Percentiles rank a stretch among this genome's conserved stretches.
Conservation (phyloP, 257 asterid species). For the Nyctanthes arbortristis region DNA sequence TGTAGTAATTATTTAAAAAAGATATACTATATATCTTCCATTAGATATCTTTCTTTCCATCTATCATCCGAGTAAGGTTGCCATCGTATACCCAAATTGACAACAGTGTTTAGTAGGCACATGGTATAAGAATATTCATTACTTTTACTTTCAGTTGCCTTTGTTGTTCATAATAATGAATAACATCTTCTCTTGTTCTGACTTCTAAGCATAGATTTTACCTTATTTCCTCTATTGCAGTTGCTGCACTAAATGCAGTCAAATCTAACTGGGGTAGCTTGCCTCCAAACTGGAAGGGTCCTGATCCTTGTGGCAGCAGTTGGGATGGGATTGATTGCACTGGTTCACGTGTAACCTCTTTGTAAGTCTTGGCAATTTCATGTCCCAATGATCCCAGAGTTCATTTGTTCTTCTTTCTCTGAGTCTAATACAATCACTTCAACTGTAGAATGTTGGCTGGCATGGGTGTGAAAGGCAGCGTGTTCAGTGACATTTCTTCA, state of each 20-base stretch:
- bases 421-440: constrained; percentile 14
- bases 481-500: constrained; percentile 61
- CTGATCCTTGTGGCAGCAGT: constrained; percentile 73
- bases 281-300: constrained; percentile 81
- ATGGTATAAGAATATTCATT: not conserved
- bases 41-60: not conserved
- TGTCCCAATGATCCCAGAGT: constrained; percentile 4
- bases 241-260: constrained; percentile 62
- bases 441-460: constrained; percentile 64
- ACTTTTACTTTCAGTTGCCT: not conserved
- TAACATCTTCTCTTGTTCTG: not conserved
- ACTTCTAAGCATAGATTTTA: not conserved
- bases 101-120: not conserved
- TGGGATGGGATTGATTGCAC: constrained; percentile 84
- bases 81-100: not conserved
- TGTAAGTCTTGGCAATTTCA: constrained; percentile 43
- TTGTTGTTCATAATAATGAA: not conserved
- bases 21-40: too few relatives aligned
- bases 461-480: constrained; percentile 53
- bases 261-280: constrained; percentile 71
- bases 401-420: constrained; percentile 4
- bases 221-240: constrained; percentile 38
- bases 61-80: not conserved
- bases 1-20: not conserved
- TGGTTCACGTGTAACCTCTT: constrained; percentile 55